Evolutionary conservation across 2,329 filamentous ascomycete genomes (phyloP).

Genomic region (Penicillium sp.): DNA sequence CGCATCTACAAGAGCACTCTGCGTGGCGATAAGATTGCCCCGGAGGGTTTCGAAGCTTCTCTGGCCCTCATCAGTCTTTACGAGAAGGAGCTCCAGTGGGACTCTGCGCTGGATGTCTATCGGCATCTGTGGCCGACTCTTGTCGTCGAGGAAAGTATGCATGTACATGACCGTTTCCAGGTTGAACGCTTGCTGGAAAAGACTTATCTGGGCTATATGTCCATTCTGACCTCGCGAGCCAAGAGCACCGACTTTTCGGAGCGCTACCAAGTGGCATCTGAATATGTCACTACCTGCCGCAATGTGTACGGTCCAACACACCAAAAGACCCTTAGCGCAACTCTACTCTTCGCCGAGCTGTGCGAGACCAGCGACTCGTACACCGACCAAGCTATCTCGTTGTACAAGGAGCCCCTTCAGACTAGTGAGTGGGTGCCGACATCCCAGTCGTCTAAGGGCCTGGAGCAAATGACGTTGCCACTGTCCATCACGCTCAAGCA

Average conservation of each 20-base stretch:
- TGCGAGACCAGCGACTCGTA: conserved; percentile 48
- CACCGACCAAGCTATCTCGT: conserved; percentile 44
- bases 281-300: conserved; percentile 50
- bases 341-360: conserved; percentile 44
- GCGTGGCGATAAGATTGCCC: conserved; percentile 27
- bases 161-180: conserved; percentile 36
- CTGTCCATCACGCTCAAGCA: conserved; percentile 50
- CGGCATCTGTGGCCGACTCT: conserved; percentile 49
- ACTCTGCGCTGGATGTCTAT: conserved; percentile 48
- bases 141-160: conserved; percentile 42
- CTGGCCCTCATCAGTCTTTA: conserved; percentile 48
- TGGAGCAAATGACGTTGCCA: conserved; percentile 36
- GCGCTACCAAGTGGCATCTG: conserved; percentile 48
- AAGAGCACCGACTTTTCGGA: conserved; percentile 44
- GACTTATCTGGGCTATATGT: conserved; percentile 49
- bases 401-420: conserved; percentile 50
- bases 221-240: conserved; percentile 47
- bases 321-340: conserved; percentile 39
- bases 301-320: conserved; percentile 38
- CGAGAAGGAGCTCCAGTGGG: conserved; percentile 46
- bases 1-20: conserved; percentile 45
- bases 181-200: conserved; percentile 45
- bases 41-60: conserved; percentile 48
- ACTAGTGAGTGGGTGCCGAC: conserved; percentile 38
- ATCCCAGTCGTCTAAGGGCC: conserved; percentile 25